Base-by-base conservation (phyloP, 129 eudicot genomes). In the Scalesia atractyloides region DNA sequence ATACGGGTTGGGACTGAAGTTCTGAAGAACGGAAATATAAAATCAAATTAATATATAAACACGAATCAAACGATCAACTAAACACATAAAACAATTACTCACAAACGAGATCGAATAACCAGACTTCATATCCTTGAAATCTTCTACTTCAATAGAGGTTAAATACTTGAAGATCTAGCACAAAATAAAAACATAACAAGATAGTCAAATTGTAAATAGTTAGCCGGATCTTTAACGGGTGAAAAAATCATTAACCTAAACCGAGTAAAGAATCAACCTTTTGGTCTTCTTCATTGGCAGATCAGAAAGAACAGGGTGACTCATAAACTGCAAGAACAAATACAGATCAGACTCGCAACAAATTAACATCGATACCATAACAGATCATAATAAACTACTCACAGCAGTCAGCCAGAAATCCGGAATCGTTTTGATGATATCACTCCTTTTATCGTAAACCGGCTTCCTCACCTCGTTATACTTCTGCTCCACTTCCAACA, bases 341-440 rank as follows among this genome's bases (percentile, higher is more conserved):
- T 17, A 5, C 24, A 26, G 33, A 44, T 73, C 81, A 80, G 52
- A 54, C 44, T 56, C 13, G 5, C 2, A 41, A 19, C 19, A 33
- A 5, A 50, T 13, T 70, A 56, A 37, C 1, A 33, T 16, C 19
- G 2, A 57, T 15, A 48, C 20, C 20, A 19, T 7, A 39, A 64
- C 34, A 58, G 53, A 60, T 36, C 13, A 67, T 49, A 37, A 15
- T 11, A 9, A 33, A 70, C n/a, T 5, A 84, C 93, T 78, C 43
- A 90, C 96, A 47, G 97, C 94, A 48, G 97, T 87, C 72, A 81
- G 47, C 97, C 97, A 90, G 80, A 90, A 90, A 75, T 90, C 91
- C 1, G 97, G 94, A 83, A 90, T 90, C 13, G 86, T 36, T 52
- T 90, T 79, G 41, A 90, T 81, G 39, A 90, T 71, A 13, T 85